These are phyloP conservation scores for Paxillus involutus DNA, from an alignment of 768 basidiomycete species.

Conservation along the genomic window DNA sequence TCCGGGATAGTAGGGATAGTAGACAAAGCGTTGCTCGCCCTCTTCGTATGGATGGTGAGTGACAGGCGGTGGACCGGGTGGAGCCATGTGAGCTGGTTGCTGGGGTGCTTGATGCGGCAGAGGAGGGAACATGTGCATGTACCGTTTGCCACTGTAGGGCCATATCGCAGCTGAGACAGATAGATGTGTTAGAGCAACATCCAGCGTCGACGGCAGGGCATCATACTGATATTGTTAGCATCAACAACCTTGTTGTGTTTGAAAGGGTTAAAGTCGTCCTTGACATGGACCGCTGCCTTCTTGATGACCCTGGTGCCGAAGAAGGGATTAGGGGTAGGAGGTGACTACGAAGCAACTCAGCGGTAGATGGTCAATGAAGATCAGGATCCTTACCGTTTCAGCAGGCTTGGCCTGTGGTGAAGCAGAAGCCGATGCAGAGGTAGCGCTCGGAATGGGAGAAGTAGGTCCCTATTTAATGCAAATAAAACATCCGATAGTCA, in stretches of 20 bases:
- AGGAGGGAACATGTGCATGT: conserved; percentile 73
- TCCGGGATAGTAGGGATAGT: conserved; percentile 81
- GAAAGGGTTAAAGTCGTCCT: conserved; percentile 98
- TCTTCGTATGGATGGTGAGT: conserved; percentile 81
- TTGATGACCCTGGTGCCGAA: conserved; percentile 80
- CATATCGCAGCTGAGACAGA: conserved; percentile 61
- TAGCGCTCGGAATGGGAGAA: conserved; percentile 43
- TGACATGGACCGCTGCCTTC: conserved; percentile 78
- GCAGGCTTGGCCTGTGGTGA: conserved; percentile 63
- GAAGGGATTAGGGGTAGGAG: conserved; percentile 77
- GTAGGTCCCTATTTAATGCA: conserved; percentile 40
- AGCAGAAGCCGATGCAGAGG: conserved; percentile 46
- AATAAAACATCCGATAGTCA: conserved; percentile 17
- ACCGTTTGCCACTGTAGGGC: conserved; percentile 91
- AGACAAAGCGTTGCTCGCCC: conserved; percentile 68
- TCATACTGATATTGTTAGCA: conserved; percentile 72
- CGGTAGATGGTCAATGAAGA: neutral
- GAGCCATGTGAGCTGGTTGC: conserved; percentile 65
- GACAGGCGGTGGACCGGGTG: conserved; percentile 66
- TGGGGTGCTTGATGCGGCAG: conserved; percentile 58
- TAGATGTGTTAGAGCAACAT: conserved; percentile 1
- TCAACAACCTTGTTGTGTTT: conserved; percentile 81
- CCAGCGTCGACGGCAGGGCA: neutral
- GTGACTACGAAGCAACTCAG: conserved; percentile 31
- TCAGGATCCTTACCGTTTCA: conserved; percentile 45